Base-by-base conservation (phyloP, 495 filamentous ascomycete genomes). In the Aspergillus bertholletiae region DNA sequence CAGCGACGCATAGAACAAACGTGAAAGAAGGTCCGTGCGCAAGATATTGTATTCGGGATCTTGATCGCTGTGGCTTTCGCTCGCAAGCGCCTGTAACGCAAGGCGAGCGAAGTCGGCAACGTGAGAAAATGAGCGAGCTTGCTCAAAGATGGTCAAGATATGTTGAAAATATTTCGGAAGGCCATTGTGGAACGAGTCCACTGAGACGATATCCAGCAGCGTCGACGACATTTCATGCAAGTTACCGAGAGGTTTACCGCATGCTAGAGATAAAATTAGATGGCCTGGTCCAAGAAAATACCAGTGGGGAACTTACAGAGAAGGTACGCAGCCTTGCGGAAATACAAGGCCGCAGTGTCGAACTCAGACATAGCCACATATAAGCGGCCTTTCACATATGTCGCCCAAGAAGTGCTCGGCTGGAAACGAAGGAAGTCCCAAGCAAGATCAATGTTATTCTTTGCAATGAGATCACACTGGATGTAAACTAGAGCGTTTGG, bases 111-210 rank as follows among this genome's bases (percentile, higher is more conserved):
- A 96, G 55, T 95, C 89, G 6, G 88, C 82, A 46, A 92, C 89
- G 66, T 87, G 88, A 5, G 88, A 87, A 61, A 87, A 88, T 5
- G 82, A 83, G 46, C 85, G 86, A 44, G 80, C 79, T 60, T 84
- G 79, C 58, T 96, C 92, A 65, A 88, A 97, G 7, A 98, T 78
- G 21, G 80, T 78, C 15, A 90, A 80, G 54, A 97, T 81, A 69
- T 98, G 95, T 40, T 86, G 81, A 65, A 93, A 96, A 69, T 96
- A 97, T 49, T 84, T 81, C 4, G 89, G 77, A 26, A 94, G 78
- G 8, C 92, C 94, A 48, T 82, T 81, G 62, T 87, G 84, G 55
- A 97, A 86, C 51, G 81, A 78, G 47, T 85, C 83, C 61, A 80
- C 82, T 53, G 92, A 86, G 12, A 84, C 79, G n/a, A 86, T 78